Conservation (phyloP, 148 eudicot species). For the Persicaria maculosa region DNA sequence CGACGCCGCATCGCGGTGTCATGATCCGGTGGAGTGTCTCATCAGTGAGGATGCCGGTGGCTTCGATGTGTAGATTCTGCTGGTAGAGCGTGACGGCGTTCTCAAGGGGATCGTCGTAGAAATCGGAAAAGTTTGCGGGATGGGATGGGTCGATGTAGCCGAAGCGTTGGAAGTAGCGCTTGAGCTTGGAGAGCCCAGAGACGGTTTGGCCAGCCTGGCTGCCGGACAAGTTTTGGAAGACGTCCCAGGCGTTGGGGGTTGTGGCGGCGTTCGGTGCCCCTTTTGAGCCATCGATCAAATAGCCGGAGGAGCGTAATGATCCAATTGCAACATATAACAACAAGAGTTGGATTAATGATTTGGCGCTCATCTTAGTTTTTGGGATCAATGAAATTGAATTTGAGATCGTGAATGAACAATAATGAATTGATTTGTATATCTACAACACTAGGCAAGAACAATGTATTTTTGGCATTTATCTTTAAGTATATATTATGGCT, state of each 20-base stretch:
- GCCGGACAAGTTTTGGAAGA: neutral
- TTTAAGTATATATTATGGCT: no score
- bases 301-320: neutral
- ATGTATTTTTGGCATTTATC: no score
- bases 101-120: slow-evolving; percentile 15
- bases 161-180: slow-evolving; percentile 11
- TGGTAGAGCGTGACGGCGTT: slow-evolving; percentile 18
- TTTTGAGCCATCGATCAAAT: neutral
- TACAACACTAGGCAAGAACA: no score
- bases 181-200: slow-evolving; percentile 13
- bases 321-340: neutral
- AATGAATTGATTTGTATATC: no score
- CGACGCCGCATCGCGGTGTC: slow-evolving; percentile 14
- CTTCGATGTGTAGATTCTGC: slow-evolving; percentile 7
- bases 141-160: slow-evolving; percentile 13
- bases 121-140: neutral
- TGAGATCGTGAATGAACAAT: no score
- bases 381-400: no score
- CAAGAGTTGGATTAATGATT: neutral
- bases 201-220: slow-evolving; percentile 13
- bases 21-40: slow-evolving; percentile 14
- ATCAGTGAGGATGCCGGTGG: slow-evolving; percentile 12
- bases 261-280: no score
- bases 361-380: no score
- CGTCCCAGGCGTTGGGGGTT: neutral